Evolutionary conservation across 768 basidiomycete species (phyloP).

Genomic region (Gelatoporia subvermispora): DNA sequence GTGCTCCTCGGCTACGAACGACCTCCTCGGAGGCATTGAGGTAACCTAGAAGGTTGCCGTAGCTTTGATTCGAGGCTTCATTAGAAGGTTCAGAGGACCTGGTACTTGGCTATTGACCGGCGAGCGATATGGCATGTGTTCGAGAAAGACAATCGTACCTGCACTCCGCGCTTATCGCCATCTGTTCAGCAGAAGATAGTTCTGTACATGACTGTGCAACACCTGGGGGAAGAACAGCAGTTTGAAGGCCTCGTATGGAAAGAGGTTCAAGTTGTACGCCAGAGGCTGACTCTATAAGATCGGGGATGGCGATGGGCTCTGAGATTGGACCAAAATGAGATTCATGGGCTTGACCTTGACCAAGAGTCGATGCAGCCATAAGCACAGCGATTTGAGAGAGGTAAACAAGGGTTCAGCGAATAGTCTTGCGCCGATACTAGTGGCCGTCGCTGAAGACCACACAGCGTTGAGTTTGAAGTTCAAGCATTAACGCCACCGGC

Average conservation of each 20-base stretch:
- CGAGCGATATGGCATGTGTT: neutral
- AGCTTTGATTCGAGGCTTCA: neutral
- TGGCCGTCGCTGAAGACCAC: too few relatives aligned
- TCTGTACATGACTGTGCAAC: slow-evolving; percentile 5
- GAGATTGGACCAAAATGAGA: slow-evolving; percentile 24
- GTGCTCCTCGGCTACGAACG: slow-evolving; percentile 7
- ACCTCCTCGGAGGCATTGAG: too few relatives aligned
- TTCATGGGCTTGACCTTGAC: slow-evolving; percentile 20
- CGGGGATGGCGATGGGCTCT: slow-evolving; percentile 23
- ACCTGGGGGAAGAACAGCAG: too few relatives aligned
- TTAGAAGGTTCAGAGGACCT: neutral
- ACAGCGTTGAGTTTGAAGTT: too few relatives aligned
- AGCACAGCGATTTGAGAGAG: neutral
- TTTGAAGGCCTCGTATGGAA: too few relatives aligned
- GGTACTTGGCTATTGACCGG: too few relatives aligned
- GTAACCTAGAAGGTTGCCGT: too few relatives aligned
- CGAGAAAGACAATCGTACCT: slow-evolving; percentile 20
- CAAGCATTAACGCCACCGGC: too few relatives aligned
- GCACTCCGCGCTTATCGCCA: slow-evolving; percentile 28
- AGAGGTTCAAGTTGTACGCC: neutral
- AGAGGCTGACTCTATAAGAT: slow-evolving; percentile 20
- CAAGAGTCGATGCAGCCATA: slow-evolving; percentile 6
- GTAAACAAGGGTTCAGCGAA: neutral
- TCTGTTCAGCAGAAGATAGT: slow-evolving; percentile 9
- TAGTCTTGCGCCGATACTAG: too few relatives aligned